phyloP scores from a whole-genome alignment of 164 flowering plant species.

The Cinnamomum micranthum region DNA sequence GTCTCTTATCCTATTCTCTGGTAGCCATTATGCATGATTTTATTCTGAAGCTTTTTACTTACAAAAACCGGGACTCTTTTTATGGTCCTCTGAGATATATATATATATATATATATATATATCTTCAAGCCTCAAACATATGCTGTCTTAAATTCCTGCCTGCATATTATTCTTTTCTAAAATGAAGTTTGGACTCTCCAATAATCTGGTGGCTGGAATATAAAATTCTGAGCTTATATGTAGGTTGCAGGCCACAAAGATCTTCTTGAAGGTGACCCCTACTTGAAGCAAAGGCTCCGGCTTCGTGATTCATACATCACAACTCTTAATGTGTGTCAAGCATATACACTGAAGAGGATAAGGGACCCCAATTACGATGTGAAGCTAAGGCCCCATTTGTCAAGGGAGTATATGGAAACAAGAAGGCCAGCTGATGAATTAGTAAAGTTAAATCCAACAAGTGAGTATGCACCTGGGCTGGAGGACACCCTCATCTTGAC shows the following conservation, averaged over 20 bases:
- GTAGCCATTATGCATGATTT: too few relatives aligned
- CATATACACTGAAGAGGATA: slow-evolving; percentile 84
- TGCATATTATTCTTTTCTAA: not conserved
- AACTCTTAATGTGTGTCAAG: slow-evolving; percentile 85
- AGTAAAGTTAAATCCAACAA: slow-evolving; percentile 83
- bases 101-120: too few relatives aligned
- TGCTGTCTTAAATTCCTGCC: not conserved
- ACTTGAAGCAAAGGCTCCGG: slow-evolving; percentile 83
- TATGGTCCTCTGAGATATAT: too few relatives aligned
- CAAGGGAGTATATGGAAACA: slow-evolving; percentile 61
- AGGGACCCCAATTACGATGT: slow-evolving; percentile 84
- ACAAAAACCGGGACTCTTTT: too few relatives aligned
- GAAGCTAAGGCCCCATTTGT: slow-evolving; percentile 69
- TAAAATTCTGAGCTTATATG: slow-evolving; percentile 1
- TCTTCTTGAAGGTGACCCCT: slow-evolving; percentile 88
- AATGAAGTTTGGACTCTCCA: too few relatives aligned
- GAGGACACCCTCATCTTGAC: slow-evolving; percentile 99
- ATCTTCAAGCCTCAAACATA: too few relatives aligned
- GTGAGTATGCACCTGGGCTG: slow-evolving; percentile 97
- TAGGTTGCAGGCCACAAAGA: slow-evolving; percentile 96
- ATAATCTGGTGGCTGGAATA: not conserved
- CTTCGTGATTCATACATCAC: slow-evolving; percentile 94
- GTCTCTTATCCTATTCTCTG: too few relatives aligned
- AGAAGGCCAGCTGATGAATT: slow-evolving; percentile 71
- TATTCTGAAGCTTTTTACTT: too few relatives aligned